phyloP scores from a whole-genome alignment of 345 rosid species.

The Atalantia buxifolia region DNA sequence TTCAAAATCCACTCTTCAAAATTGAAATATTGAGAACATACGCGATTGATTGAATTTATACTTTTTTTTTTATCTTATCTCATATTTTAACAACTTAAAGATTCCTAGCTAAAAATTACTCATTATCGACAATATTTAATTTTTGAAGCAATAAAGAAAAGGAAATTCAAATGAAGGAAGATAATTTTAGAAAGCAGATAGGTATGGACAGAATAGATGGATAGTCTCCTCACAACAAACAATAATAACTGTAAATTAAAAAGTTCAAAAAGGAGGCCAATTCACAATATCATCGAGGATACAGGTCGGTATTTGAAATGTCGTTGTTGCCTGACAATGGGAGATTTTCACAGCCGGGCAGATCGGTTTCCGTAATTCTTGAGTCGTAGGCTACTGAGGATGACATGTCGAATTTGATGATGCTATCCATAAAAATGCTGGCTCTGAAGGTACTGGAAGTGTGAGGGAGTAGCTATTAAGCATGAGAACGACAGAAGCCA shows the following conservation, averaged over 20 bases:
- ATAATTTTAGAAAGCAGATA: too few relatives aligned
- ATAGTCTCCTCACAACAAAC: too few relatives aligned
- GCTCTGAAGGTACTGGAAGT: constrained; percentile 31
- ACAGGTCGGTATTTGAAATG: constrained; percentile 18
- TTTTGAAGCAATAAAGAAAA: too few relatives aligned
- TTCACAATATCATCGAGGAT: constrained; percentile 4
- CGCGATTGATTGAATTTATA: too few relatives aligned
- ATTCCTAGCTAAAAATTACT: too few relatives aligned
- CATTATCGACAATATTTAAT: too few relatives aligned
- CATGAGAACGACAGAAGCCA: constrained; percentile 40
- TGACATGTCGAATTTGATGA: constrained; percentile 5
- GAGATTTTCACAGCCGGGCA: background rate
- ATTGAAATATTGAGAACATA: too few relatives aligned
- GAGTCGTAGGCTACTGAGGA: background rate
- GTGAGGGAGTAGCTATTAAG: constrained; percentile 29
- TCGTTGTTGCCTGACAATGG: constrained; percentile 11
- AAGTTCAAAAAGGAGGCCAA: background rate
- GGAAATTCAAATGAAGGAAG: too few relatives aligned
- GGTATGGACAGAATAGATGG: too few relatives aligned
- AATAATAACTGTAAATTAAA: background rate
- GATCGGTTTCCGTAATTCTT: background rate
- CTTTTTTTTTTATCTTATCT: too few relatives aligned
- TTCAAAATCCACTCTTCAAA: too few relatives aligned
- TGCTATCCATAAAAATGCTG: constrained; percentile 19
- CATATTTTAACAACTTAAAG: too few relatives aligned